These are phyloP conservation scores for Phaseolus lunatus DNA, from an alignment of 306 rosid species.

Conservation along the genomic window DNA sequence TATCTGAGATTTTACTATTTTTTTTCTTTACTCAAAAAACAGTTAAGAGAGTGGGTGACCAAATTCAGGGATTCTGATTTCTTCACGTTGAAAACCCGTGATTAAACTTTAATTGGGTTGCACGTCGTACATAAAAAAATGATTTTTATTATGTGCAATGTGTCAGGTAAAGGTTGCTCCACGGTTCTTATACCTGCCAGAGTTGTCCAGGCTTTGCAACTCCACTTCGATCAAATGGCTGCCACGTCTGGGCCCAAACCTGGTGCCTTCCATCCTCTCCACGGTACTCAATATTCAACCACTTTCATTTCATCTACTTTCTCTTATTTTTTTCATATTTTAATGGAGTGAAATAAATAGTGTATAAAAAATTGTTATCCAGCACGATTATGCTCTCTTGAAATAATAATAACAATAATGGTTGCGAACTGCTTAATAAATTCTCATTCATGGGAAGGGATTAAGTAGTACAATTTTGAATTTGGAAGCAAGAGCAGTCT, in stretches of 20 bases:
- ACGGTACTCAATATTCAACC: conserved; percentile 52
- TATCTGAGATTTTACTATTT: neutral
- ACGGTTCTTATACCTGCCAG: conserved; percentile 89
- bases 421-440: neutral
- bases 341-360: too few species aligned
- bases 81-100: neutral
- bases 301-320: neutral
- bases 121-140: conserved; percentile 6
- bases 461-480: neutral
- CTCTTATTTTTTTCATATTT: too few species aligned
- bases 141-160: conserved; percentile 1
- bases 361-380: too few species aligned
- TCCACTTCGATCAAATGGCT: conserved; percentile 77
- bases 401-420: too few species aligned
- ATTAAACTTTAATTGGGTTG: neutral
- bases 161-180: conserved; percentile 59
- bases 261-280: conserved; percentile 48
- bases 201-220: conserved; percentile 88
- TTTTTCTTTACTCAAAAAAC: neutral
- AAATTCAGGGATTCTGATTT: neutral
- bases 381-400: too few species aligned
- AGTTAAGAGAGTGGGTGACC: conserved; percentile 16
- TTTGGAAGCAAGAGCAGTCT: neutral
- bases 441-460: neutral
- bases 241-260: conserved; percentile 56